A percentile compares a stretch with the other conserved stretches of the same genome.
Conservation (phyloP, 169 alveolate species). For the Eimeria praecox region DNA sequence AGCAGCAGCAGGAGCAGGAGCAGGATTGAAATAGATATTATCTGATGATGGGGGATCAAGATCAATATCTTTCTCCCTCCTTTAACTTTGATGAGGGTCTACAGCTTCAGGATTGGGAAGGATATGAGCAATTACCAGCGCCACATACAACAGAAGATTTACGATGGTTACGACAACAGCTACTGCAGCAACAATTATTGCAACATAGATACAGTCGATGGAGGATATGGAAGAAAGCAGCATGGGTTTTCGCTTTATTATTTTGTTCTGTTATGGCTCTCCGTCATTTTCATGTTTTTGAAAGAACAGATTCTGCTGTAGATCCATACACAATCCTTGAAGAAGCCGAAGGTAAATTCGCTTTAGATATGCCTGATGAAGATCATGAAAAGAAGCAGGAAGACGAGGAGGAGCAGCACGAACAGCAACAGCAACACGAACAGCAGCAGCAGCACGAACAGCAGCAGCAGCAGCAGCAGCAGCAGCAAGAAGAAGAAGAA, state of each 20-base stretch:
- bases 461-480: not conserved
- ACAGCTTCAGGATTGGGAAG: not conserved
- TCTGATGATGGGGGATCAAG: not conserved
- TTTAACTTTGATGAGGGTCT: not conserved
- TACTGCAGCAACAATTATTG: not conserved
- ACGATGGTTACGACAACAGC: not conserved
- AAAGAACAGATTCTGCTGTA: not conserved
- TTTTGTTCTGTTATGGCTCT: not conserved
- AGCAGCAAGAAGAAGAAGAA: not conserved
- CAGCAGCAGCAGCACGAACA: not conserved
- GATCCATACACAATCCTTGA: not conserved
- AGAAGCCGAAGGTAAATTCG: not conserved
- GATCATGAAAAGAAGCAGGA: not conserved
- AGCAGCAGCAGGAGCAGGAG: not conserved
- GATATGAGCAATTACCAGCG: not conserved
- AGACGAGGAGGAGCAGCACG: not conserved
- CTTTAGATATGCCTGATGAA: not conserved
- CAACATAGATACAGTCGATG: not conserved
- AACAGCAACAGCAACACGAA: not conserved
- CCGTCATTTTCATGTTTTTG: not conserved
- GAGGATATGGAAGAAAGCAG: not conserved
- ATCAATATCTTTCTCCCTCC: not conserved
- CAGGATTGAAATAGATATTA: too few relatives aligned
- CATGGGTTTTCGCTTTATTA: not conserved
- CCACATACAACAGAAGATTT: not conserved